phyloP scores from a whole-genome alignment of 78 protist genomes.

The Dictyostelium citrinum region DNA sequence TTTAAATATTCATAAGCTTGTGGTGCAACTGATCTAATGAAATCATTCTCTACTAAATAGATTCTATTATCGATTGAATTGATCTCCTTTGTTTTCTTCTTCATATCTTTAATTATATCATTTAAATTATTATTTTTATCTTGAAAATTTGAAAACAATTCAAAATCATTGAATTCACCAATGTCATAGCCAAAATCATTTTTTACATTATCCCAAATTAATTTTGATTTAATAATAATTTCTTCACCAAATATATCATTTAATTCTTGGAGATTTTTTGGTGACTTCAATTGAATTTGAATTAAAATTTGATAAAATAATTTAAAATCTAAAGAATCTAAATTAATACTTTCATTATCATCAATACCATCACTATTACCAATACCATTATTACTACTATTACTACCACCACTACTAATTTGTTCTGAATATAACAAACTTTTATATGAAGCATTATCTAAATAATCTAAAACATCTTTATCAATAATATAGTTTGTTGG shows the following conservation, averaged over 20 bases:
- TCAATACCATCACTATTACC: too few relatives aligned
- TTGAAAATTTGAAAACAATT: not conserved
- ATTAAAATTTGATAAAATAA: not conserved
- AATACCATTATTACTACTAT: too few relatives aligned
- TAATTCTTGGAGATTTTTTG: not conserved
- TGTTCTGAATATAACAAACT: not conserved
- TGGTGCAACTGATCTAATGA: not conserved
- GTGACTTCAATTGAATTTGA: not conserved
- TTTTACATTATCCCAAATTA: not conserved
- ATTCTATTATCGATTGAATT: not conserved
- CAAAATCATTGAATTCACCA: not conserved
- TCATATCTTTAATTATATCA: not conserved
- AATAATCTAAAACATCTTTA: not conserved
- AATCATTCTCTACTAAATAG: not conserved
- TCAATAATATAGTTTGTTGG: not conserved
- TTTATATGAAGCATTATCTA: not conserved
- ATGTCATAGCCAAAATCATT: not conserved
- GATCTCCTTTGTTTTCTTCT: not conserved
- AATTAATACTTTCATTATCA: not conserved
- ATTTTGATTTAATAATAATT: not conserved
- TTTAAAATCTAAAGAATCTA: conserved; percentile 24
- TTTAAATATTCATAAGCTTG: not conserved
- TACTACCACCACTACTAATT: not conserved
- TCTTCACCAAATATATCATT: not conserved
- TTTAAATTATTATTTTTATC: not conserved